These are phyloP conservation scores for Pleochaeta shiraiana DNA, from an alignment of 2,329 filamentous ascomycete species.

Conservation along the genomic window DNA sequence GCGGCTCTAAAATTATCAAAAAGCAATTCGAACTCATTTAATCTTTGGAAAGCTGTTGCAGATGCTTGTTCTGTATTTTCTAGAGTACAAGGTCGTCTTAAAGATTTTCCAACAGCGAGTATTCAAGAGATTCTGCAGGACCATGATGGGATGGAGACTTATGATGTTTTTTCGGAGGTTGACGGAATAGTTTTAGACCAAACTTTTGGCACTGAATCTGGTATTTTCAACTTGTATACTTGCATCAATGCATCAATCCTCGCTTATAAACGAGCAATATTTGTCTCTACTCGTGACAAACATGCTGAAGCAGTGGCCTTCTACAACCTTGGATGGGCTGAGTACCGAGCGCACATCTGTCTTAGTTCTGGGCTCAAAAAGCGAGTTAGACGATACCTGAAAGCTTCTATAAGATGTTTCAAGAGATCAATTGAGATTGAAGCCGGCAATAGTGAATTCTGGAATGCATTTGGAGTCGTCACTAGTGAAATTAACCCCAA, in stretches of 20 bases:
- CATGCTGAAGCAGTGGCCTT: slow-evolving; percentile 91
- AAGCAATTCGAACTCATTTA: slow-evolving; percentile 52
- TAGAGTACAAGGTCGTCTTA: slow-evolving; percentile 45
- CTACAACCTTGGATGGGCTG: slow-evolving; percentile 93
- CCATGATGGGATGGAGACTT: slow-evolving; percentile 28
- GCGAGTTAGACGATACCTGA: slow-evolving; percentile 46
- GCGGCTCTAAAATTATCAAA: slow-evolving; percentile 41
- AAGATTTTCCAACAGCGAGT: slow-evolving; percentile 36
- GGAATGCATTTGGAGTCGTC: slow-evolving; percentile 86
- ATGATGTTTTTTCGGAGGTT: slow-evolving; percentile 41
- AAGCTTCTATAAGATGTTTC: slow-evolving; percentile 71
- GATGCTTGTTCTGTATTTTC: slow-evolving; percentile 77
- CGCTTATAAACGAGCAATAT: slow-evolving; percentile 69
- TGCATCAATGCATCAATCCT: slow-evolving; percentile 55
- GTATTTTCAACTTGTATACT: slow-evolving; percentile 26
- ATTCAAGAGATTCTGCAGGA: slow-evolving; percentile 35
- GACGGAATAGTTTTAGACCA: slow-evolving; percentile 36
- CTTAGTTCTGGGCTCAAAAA: slow-evolving; percentile 30
- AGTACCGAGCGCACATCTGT: slow-evolving; percentile 58
- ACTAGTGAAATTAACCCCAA: slow-evolving; percentile 70
- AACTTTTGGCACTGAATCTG: slow-evolving; percentile 17
- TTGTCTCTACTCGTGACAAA: slow-evolving; percentile 46
- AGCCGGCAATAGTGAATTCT: slow-evolving; percentile 85
- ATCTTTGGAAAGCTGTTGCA: slow-evolving; percentile 82
- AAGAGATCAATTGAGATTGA: slow-evolving; percentile 93